Base-by-base conservation (phyloP, 2,329 filamentous ascomycete species). In the Trichoderma sp. region DNA sequence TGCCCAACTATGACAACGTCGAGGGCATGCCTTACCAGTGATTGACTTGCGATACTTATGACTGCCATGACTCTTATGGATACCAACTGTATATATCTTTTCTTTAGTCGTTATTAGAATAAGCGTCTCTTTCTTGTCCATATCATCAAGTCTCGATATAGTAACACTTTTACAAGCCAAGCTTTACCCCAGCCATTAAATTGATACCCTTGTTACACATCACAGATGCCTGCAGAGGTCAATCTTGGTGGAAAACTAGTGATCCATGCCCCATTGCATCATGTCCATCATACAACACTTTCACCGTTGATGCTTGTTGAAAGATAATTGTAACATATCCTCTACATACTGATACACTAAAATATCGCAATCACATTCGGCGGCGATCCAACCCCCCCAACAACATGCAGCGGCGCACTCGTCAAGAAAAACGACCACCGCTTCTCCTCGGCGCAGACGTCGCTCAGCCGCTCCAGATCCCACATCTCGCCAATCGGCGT, bases 361-460 rank as follows among this genome's bases (percentile, higher is more conserved):
- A 61, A 51, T n/a, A 61, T n/a, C 1, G 39, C 59, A 61, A 61
- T 61, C 28, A 61, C 59, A 24, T 43, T 49, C 49, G 59, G 59
- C 2, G 59, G 59, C 32, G 59, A 49, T 11, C 59, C 59, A 49
- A 60, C 39, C 14, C 18, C 59, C 14, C 59, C 59, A 21, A 49
- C 24, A 1, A 60, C 59, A 49, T 60, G 59, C 6, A 60, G 13
- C 11, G 59, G 59, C 16, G 59, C 59, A 16, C 59, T 60, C 11
- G 59, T 60, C 16, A 49, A 43, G 39, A 49, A 60, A 28, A 60
- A 60, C 3, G 39, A 49, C 59, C 59, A 60, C 8, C 18, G 49
- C 16, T 49, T 32, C 5, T 24, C 3, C 14, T 60, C 59, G 13
- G 2, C 59, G 32, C 59, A 60, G 32, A 49, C 39, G 14, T 32